These are phyloP conservation scores for Candida krabiensis DNA, from an alignment of 805 yeast genomes.

Conservation along the genomic window DNA sequence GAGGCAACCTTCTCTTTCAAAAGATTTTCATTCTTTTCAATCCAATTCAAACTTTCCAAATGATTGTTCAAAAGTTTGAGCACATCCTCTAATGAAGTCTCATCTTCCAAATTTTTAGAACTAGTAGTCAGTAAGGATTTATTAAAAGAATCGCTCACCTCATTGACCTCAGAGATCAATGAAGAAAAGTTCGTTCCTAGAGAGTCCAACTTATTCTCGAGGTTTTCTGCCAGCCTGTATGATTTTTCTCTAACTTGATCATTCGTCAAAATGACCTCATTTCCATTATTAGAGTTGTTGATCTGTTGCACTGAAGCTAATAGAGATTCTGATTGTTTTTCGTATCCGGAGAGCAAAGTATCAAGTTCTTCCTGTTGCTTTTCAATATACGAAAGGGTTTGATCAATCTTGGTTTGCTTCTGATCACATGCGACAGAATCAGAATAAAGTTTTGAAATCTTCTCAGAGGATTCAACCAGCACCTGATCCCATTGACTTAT, in stretches of 20 bases:
- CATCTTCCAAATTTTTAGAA: conserved; percentile 25
- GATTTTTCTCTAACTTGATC: conserved; percentile 91
- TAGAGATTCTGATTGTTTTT: conserved; percentile 62
- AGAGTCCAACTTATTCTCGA: conserved; percentile 77
- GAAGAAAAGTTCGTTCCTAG: conserved; percentile 76
- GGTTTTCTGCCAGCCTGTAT: conserved; percentile 78
- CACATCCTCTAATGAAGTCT: conserved; percentile 58
- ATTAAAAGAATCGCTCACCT: conserved; percentile 77
- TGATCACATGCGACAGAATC: conserved; percentile 83
- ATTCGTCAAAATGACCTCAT: conserved; percentile 45
- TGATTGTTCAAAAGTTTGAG: conserved; percentile 84
- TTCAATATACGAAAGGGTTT: conserved; percentile 79
- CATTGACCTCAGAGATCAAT: conserved; percentile 78
- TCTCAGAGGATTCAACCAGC: conserved; percentile 81
- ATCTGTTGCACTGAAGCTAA: conserved; percentile 35
- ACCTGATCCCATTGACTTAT: conserved; percentile 85
- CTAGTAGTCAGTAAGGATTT: conserved; percentile 45
- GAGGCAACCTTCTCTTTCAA: conserved; percentile 65
- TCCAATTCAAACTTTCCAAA: conserved; percentile 83
- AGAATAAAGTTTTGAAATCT: conserved; percentile 71
- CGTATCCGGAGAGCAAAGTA: conserved; percentile 76
- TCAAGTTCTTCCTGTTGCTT: conserved; percentile 93
- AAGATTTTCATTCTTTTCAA: conserved; percentile 69
- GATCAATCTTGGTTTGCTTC: conserved; percentile 82
- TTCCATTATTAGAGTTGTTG: conserved; percentile 14